A percentile compares a stretch with the other conserved stretches of the same genome.
These are phyloP conservation scores for Rhizoclosmatium sp. DNA, from an alignment of 192 early-diverging fungal species.

Conservation along the genomic window DNA sequence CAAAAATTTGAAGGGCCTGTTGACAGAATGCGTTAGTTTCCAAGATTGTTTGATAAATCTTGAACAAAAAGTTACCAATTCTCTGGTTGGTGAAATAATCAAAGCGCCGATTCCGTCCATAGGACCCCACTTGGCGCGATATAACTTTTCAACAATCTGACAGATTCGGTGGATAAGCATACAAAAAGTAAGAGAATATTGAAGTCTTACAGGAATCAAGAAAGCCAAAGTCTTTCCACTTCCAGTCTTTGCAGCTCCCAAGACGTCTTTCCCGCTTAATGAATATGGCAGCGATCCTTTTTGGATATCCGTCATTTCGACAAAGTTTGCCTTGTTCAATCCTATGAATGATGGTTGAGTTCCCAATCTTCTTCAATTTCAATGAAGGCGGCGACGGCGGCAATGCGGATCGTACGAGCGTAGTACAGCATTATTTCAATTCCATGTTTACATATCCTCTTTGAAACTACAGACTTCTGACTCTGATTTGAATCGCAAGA, in stretches of 20 bases:
- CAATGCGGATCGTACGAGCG: too few relatives aligned
- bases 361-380: too few relatives aligned
- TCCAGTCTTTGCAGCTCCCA: constrained; percentile 98
- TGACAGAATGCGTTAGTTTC: constrained; percentile 51
- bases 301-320: constrained; percentile 96
- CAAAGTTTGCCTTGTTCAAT: constrained; percentile 81
- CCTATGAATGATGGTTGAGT: constrained; percentile 52
- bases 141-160: constrained; percentile 84
- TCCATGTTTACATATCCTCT: background rate
- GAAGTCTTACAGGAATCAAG: constrained; percentile 77
- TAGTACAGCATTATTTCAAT: background rate
- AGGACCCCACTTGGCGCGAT: constrained; percentile 81
- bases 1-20: constrained; percentile 91
- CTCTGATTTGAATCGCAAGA: background rate
- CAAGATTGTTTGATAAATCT: constrained; percentile 27
- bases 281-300: constrained; percentile 73
- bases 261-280: constrained; percentile 81
- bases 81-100: constrained; percentile 82
- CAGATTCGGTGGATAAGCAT: constrained; percentile 26
- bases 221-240: constrained; percentile 92
- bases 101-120: constrained; percentile 68
- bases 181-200: constrained; percentile 37
- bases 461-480: background rate
- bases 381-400: too few relatives aligned
- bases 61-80: constrained; percentile 56